These are phyloP conservation scores for Cryptosporidium muris DNA, from an alignment of 169 alveolate species.

Conservation along the genomic window DNA sequence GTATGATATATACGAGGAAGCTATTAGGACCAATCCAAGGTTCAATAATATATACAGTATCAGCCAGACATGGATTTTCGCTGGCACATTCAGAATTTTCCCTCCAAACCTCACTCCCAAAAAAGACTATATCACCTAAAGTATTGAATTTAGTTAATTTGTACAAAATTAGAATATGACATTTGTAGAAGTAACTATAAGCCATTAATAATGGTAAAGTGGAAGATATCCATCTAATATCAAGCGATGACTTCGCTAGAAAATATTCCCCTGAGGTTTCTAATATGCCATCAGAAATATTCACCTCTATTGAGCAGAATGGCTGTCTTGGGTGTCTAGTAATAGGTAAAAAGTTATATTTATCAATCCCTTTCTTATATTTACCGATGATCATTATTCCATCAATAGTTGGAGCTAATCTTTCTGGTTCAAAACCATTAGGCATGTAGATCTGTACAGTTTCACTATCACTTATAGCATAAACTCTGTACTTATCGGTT, in stretches of 20 bases:
- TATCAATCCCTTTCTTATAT: not conserved
- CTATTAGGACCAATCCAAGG: conserved; percentile 5
- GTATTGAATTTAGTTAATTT: not conserved
- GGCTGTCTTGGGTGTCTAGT: conserved; percentile 9
- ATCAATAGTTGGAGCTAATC: conserved; percentile 14
- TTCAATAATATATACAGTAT: conserved; percentile 15
- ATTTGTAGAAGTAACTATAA: conserved; percentile 15
- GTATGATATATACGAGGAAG: conserved; percentile 5
- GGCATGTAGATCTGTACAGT: not conserved
- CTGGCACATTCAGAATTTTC: conserved; percentile 11
- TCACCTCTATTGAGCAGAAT: too few species aligned
- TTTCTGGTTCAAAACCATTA: not conserved
- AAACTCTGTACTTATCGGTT: conserved; percentile 7
- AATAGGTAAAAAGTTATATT: not conserved
- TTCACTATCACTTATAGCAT: conserved; percentile 4
- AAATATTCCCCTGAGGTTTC: too few species aligned
- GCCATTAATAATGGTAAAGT: conserved; percentile 19
- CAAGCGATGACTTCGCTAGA: too few species aligned
- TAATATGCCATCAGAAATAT: too few species aligned
- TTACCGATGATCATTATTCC: conserved; percentile 47
- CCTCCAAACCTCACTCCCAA: conserved; percentile 16
- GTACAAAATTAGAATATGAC: conserved; percentile 7
- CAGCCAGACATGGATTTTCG: not conserved
- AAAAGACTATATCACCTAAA: not conserved
- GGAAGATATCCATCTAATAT: too few species aligned